Conservation (phyloP, 2,329 filamentous ascomycete genomes). For the Tolypocladium ophioglossoides region DNA sequence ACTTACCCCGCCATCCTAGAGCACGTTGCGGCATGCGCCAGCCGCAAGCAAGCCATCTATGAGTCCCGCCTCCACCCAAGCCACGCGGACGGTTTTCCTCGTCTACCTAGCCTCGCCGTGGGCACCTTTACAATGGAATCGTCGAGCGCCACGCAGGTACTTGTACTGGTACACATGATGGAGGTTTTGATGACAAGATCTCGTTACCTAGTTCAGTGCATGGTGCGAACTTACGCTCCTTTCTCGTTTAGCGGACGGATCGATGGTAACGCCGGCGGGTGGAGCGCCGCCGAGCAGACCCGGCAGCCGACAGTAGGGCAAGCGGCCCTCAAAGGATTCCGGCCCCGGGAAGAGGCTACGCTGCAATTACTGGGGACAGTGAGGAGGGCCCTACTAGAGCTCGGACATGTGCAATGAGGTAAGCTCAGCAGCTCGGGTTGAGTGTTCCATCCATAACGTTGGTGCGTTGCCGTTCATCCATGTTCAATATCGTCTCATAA, state of each 20-base stretch:
- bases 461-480: no score
- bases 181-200: background rate
- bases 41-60: background rate
- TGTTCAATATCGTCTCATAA: no score
- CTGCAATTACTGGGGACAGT: background rate
- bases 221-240: background rate
- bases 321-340: background rate
- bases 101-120: background rate
- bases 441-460: no score
- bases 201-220: background rate
- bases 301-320: background rate
- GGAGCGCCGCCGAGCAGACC: background rate
- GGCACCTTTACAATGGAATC: background rate
- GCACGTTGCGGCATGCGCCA: background rate
- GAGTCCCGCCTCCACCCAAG: background rate
- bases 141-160: background rate
- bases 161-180: background rate
- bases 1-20: background rate
- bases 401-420: background rate
- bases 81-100: background rate
- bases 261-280: no score
- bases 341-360: background rate
- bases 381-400: background rate
- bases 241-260: background rate
- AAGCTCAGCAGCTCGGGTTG: background rate